These are phyloP conservation scores for Mycena sp. DNA, from an alignment of 1,284 basidiomycete genomes.

Conservation along the genomic window DNA sequence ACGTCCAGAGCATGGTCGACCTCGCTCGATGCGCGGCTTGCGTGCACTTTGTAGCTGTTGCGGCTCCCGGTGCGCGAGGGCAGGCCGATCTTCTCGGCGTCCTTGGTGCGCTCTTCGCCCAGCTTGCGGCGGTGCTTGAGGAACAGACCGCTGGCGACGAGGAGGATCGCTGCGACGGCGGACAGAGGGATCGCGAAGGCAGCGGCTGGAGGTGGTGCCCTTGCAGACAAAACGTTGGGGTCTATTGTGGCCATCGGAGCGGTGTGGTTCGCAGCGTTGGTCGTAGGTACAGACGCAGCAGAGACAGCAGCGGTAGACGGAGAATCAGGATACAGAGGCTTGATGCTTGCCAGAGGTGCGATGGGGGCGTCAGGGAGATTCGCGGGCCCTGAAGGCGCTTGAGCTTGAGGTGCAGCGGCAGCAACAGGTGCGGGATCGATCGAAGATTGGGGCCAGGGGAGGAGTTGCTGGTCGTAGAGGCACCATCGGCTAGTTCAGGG, in stretches of 20 bases:
- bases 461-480: not conserved
- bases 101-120: not conserved
- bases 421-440: not conserved
- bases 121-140: slow-evolving; percentile 38
- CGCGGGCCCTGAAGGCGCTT: slow-evolving; percentile 18
- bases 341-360: not conserved
- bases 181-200: slow-evolving; percentile 57
- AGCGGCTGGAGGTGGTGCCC: slow-evolving; percentile 43
- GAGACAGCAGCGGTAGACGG: not conserved
- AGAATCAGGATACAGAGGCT: slow-evolving; percentile 8
- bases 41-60: slow-evolving; percentile 15
- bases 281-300: not conserved
- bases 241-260: slow-evolving; percentile 7
- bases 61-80: slow-evolving; percentile 3
- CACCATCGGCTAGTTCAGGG: slow-evolving; percentile 10
- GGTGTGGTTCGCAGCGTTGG: slow-evolving; percentile 1
- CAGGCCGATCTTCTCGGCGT: not conserved
- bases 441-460: too few species aligned
- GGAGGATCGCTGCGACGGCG: slow-evolving; percentile 50
- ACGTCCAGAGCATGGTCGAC: slow-evolving; percentile 10
- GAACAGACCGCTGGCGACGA: slow-evolving; percentile 47
- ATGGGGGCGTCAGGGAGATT: not conserved
- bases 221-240: slow-evolving; percentile 16
- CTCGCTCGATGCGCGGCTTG: slow-evolving; percentile 11
- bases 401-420: slow-evolving; percentile 22